Percentiles rank a stretch among this genome's conserved stretches.
phyloP scores from a whole-genome alignment of 768 basidiomycete species.

The Vararia minispora region DNA sequence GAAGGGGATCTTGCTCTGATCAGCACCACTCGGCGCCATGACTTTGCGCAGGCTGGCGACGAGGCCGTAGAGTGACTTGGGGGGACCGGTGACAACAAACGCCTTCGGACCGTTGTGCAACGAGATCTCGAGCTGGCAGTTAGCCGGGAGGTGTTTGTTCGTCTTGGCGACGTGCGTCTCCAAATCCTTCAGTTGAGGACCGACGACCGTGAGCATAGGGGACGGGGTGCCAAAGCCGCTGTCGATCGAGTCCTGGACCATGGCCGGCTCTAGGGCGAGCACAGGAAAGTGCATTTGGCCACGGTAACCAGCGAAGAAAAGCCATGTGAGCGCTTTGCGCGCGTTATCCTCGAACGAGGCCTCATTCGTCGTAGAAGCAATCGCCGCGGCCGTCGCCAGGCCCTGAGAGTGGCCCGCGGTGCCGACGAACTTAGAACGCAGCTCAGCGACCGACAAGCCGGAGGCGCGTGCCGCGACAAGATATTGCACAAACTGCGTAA shows the following conservation, averaged over 20 bases:
- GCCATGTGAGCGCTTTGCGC: conserved; percentile 78
- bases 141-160: conserved; percentile 71
- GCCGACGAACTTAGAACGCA: conserved; percentile 66
- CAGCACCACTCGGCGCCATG: conserved; percentile 74
- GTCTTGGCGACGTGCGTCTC: conserved; percentile 77
- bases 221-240: conserved; percentile 89
- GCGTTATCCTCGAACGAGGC: conserved; percentile 68
- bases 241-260: conserved; percentile 80
- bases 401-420: conserved; percentile 98
- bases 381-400: conserved; percentile 84
- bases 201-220: conserved; percentile 89
- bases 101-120: conserved; percentile 87
- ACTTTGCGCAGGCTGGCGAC: conserved; percentile 86
- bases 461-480: conserved; percentile 68
- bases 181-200: conserved; percentile 65
- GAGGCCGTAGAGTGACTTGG: conserved; percentile 87
- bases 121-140: conserved; percentile 77
- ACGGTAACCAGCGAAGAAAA: conserved; percentile 88
- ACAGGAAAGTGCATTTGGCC: conserved; percentile 94
- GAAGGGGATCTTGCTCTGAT: conserved; percentile 90
- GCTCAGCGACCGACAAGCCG: conserved; percentile 67
- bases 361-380: conserved; percentile 69
- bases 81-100: conserved; percentile 88
- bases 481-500: conserved; percentile 94
- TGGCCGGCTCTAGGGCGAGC: conserved; percentile 76